phyloP scores from a whole-genome alignment of 805 yeast species.

The Saccharomycopsis lassenensis region DNA sequence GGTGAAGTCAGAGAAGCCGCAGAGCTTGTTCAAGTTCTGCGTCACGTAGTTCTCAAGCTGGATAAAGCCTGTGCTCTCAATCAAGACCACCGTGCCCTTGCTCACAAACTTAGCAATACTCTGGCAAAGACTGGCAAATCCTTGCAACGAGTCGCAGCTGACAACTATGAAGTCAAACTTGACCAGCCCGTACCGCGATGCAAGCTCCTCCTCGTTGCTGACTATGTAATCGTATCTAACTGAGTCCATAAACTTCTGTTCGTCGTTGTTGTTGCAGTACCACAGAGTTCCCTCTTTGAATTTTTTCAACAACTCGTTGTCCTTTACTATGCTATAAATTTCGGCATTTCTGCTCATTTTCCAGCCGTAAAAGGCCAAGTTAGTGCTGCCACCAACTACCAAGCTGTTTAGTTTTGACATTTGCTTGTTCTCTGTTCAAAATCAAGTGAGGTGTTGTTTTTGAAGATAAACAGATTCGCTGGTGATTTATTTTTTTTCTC shows the following conservation, averaged over 20 bases:
- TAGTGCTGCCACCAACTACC: constrained; percentile 45
- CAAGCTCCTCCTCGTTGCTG: too few species aligned
- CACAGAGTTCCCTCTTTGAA: too few species aligned
- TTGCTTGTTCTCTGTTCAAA: too few species aligned
- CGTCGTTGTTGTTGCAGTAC: too few species aligned
- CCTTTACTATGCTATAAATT: too few species aligned
- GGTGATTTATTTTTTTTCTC: too few species aligned
- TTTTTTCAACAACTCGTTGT: too few species aligned
- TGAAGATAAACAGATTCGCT: too few species aligned
- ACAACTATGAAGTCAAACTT: constrained; percentile 36
- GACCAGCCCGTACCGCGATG: too few species aligned
- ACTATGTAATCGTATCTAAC: too few species aligned
- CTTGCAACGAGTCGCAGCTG: constrained; percentile 41
- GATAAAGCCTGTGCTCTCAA: constrained; percentile 64
- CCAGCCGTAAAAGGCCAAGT: constrained; percentile 50
- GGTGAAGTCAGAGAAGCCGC: constrained; percentile 25
- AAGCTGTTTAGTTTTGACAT: constrained; percentile 20
- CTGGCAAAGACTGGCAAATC: constrained; percentile 33
- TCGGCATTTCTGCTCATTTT: constrained; percentile 24
- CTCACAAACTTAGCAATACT: constrained; percentile 29
- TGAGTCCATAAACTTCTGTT: too few species aligned
- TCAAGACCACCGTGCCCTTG: constrained; percentile 39
- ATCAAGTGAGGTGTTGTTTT: too few species aligned
- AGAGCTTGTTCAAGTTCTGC: constrained; percentile 30
- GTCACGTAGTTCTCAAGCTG: constrained; percentile 58